Evolutionary conservation across 176 grass and related monocot genomes (phyloP).

Genomic region (Aegilops tauschii): DNA sequence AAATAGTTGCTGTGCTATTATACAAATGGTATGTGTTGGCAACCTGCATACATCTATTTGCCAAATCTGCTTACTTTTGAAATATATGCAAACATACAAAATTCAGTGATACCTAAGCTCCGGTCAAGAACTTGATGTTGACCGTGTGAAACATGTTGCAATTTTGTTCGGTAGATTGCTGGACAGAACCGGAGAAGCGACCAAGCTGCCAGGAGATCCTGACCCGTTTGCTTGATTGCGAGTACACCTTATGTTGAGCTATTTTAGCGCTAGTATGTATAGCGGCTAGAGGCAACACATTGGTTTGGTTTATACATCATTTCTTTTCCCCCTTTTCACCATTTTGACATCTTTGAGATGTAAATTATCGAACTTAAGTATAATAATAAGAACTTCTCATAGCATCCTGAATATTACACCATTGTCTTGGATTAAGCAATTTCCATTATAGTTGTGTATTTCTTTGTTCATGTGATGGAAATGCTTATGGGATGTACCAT

Average conservation of each 20-base stretch:
- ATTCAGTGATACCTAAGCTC: neutral
- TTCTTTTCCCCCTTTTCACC: conserved; percentile 22
- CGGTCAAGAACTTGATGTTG: neutral
- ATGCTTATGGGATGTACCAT: neutral
- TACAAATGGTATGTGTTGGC: neutral
- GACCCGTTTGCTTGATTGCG: conserved; percentile 91
- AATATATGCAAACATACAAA: neutral
- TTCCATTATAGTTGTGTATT: neutral
- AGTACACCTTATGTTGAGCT: conserved; percentile 82
- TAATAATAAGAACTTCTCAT: conserved; percentile 43
- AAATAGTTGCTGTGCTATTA: neutral
- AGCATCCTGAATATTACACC: conserved; percentile 34
- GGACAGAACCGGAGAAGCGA: conserved; percentile 76
- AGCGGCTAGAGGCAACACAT: conserved; percentile 37
- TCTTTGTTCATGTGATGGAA: neutral
- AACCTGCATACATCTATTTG: conserved; percentile 5
- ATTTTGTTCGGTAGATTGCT: conserved; percentile 75
- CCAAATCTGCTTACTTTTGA: neutral
- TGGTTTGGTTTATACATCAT: conserved; percentile 28
- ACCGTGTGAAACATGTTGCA: neutral
- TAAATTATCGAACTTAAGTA: conserved; percentile 51
- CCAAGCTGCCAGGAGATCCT: conserved; percentile 94
- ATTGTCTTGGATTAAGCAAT: neutral
- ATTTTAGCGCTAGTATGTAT: conserved; percentile 51
- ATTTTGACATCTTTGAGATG: conserved; percentile 48